Evolutionary conservation across 164 flowering plant genomes (phyloP).

Genomic region (Kalanchoe fedtschenkoi): DNA sequence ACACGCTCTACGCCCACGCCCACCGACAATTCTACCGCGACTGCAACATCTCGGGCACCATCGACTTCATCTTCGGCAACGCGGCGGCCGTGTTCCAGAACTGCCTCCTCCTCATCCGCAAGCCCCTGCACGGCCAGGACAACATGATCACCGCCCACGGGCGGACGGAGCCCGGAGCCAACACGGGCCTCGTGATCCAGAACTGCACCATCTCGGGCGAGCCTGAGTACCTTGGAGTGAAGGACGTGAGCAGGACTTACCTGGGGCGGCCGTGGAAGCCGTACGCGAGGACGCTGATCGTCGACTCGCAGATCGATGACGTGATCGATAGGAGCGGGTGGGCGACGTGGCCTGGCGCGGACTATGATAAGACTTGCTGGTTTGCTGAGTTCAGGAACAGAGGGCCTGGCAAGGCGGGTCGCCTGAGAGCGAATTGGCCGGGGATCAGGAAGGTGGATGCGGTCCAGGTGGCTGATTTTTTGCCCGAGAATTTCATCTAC

Average conservation of each 20-base stretch:
- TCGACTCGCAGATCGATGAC: slow-evolving; percentile 35
- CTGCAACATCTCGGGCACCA: slow-evolving; percentile 65
- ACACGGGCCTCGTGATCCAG: slow-evolving; percentile 38
- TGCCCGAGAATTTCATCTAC: slow-evolving; percentile 21
- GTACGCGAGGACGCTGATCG: slow-evolving; percentile 34
- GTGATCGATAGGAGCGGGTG: slow-evolving; percentile 43
- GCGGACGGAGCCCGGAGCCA: slow-evolving; percentile 18
- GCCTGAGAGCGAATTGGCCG: slow-evolving; percentile 37
- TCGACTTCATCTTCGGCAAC: slow-evolving; percentile 72
- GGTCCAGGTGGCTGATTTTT: slow-evolving; percentile 15
- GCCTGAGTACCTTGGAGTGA: slow-evolving; percentile 17
- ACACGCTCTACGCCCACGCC: slow-evolving; percentile 59
- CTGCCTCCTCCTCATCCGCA: slow-evolving; percentile 36
- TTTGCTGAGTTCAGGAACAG: slow-evolving; percentile 37
- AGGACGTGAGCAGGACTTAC: slow-evolving; percentile 19
- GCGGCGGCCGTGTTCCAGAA: slow-evolving; percentile 60
- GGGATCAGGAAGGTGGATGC: slow-evolving; percentile 27
- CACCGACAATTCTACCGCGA: slow-evolving; percentile 75
- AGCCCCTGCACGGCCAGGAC: slow-evolving; percentile 37
- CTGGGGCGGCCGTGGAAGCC: slow-evolving; percentile 62
- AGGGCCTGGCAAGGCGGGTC: slow-evolving; percentile 34
- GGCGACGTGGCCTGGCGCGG: slow-evolving; percentile 36
- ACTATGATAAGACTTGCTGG: slow-evolving; percentile 25
- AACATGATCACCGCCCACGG: slow-evolving; percentile 58
- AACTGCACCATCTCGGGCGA: slow-evolving; percentile 37